Base-by-base conservation (phyloP, 2,329 filamentous ascomycete species). In the Trichoderma afroharzianum region DNA sequence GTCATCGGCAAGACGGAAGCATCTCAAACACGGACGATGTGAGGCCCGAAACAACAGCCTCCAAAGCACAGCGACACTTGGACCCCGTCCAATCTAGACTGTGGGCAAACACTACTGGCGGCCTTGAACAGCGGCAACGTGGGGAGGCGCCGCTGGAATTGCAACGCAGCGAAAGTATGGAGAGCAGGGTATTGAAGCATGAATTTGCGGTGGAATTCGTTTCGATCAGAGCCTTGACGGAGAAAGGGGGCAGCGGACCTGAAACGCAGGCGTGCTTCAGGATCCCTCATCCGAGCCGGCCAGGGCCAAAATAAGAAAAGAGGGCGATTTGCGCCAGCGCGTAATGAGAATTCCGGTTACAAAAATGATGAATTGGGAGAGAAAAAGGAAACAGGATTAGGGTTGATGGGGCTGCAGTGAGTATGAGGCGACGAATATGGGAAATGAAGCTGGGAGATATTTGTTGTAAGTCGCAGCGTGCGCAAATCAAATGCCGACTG, bases 261-360 rank as follows among this genome's bases (percentile, higher is more conserved):
- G 74, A 75, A 74, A 75, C 74, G 69, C 69, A 69, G 74, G 73
- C 73, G 73, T 74, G 74, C 73, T 74, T 75, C 74, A 74, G 47
- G 61, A 61, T 68, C 63, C 57, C 61, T 64, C 47, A 50, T 62
- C 57, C 57, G 55, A 8, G n/a, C 21, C 21, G 47, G 12, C 55
- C 66, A 50, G 55, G 55, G 32, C 39, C 11, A 61, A 6, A 43
- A 36, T 9, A 9, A 68, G n/a, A 28, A 8, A 36, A 39, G 2
- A 12, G 62, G 24, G 57, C 24, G 64, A 70, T 71, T 24, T 43
- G 64, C 43, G 63, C 47, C 50, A 36, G 39, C 68, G 68, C 71
- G 30, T 71, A 55, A 30, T 58, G 21, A 26, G 18, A 12, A 12
- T 63, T 70, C 61, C 66, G 70, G 66, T 59, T 61, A 21, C 47